Evolutionary conservation across 352 stramenopile genomes (phyloP).

Genomic region (Pythium pyrilobum): DNA sequence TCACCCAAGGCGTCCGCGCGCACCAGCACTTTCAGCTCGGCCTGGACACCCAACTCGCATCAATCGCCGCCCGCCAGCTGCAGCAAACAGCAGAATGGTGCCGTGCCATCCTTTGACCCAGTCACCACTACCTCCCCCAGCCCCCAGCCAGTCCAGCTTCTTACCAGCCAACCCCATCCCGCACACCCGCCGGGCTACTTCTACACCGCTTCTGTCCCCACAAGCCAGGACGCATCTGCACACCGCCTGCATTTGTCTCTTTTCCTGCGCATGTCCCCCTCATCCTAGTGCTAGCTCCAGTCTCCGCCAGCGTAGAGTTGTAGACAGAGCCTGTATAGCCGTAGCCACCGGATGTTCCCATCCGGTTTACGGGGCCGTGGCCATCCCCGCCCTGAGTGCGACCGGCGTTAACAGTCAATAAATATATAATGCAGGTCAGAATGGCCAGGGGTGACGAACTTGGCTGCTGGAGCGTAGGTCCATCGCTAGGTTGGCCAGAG

Average conservation of each 20-base stretch:
- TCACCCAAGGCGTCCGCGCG: not conserved
- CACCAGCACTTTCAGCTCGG: not conserved
- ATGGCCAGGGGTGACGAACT: too few relatives aligned
- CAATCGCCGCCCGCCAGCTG: not conserved
- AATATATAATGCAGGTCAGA: too few relatives aligned
- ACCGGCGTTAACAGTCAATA: not conserved
- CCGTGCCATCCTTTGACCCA: not conserved
- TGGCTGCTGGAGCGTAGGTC: too few relatives aligned
- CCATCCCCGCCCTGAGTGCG: not conserved
- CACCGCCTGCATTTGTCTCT: too few relatives aligned
- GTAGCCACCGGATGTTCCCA: not conserved
- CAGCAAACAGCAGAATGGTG: not conserved
- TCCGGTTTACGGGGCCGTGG: not conserved
- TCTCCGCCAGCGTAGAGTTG: not conserved
- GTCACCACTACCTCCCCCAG: too few relatives aligned
- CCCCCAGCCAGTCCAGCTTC: not conserved
- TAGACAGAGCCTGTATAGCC: not conserved
- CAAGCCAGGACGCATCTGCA: too few relatives aligned
- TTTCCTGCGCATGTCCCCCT: not conserved
- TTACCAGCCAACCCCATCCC: not conserved
- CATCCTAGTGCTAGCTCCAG: not conserved
- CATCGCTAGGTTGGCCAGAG: constrained; percentile 1
- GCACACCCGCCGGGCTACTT: not conserved
- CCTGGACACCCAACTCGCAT: not conserved
- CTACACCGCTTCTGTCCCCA: not conserved